These are phyloP conservation scores for Pueraria montana DNA, from an alignment of 306 rosid species.

Conservation along the genomic window DNA sequence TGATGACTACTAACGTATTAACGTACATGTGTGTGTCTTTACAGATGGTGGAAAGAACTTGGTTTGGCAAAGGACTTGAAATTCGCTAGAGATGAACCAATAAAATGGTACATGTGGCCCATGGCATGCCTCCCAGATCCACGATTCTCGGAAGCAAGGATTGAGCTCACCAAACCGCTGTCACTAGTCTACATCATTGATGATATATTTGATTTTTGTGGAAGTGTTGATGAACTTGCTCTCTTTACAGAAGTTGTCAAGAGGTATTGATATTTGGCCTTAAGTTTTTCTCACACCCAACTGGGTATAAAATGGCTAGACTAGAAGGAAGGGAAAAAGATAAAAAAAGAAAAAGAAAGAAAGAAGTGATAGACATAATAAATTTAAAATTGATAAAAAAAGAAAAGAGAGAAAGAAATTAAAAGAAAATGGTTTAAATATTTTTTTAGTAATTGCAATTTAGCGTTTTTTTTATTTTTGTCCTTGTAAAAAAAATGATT, in stretches of 20 bases:
- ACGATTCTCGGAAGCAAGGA: constrained; percentile 50
- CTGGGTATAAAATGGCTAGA: background rate
- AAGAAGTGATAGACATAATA: background rate
- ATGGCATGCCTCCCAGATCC: constrained; percentile 66
- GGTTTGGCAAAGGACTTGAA: constrained; percentile 55
- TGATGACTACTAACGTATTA: no score
- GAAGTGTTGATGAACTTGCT: constrained; percentile 59
- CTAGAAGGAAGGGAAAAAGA: background rate
- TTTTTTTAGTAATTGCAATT: no score
- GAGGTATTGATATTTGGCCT: constrained; percentile 46
- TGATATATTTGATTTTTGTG: constrained; percentile 63
- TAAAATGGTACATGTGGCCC: constrained; percentile 74
- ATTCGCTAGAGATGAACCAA: constrained; percentile 66
- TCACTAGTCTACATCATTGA: constrained; percentile 72
- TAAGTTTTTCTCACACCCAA: background rate
- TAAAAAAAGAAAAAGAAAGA: background rate
- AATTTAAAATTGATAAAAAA: background rate
- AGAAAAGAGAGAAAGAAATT: background rate
- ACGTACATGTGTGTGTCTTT: no score
- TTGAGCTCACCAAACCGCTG: constrained; percentile 63
- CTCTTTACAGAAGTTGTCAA: constrained; percentile 62
- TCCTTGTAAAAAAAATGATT: no score
- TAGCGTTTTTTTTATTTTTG: no score
- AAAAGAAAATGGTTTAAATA: no score
- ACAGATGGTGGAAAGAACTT: constrained; percentile 74